Percentiles rank a stretch among this genome's conserved stretches.
These are phyloP conservation scores for Myxozyma neglecta DNA, from an alignment of 805 yeast genomes.

Conservation along the genomic window DNA sequence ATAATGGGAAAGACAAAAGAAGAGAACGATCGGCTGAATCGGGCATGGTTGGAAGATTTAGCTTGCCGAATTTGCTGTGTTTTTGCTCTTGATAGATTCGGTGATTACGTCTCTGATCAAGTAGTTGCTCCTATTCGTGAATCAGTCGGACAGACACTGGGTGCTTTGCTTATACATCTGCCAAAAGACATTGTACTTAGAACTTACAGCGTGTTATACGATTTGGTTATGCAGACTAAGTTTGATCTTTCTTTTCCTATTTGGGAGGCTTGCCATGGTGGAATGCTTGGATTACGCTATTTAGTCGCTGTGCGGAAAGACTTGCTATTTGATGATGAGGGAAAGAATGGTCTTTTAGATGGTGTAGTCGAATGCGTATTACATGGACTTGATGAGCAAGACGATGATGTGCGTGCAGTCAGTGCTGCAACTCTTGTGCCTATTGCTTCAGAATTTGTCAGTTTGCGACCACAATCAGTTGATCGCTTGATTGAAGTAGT, in stretches of 20 bases:
- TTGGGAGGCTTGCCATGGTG: slow-evolving; percentile 99
- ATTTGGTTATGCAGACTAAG: slow-evolving; percentile 63
- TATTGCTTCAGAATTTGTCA: slow-evolving; percentile 83
- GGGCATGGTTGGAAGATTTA: slow-evolving; percentile 76
- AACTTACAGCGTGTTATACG: slow-evolving; percentile 64
- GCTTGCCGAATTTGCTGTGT: slow-evolving; percentile 81
- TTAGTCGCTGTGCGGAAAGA: slow-evolving; percentile 87
- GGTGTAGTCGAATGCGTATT: slow-evolving; percentile 80
- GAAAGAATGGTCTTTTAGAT: slow-evolving; percentile 57
- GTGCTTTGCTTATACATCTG: slow-evolving; percentile 80
- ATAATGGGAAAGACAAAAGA: slow-evolving; percentile 57
- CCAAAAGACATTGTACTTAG: slow-evolving; percentile 56
- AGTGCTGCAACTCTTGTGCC: slow-evolving; percentile 93
- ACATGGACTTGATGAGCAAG: slow-evolving; percentile 71
- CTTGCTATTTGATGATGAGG: slow-evolving; percentile 52
- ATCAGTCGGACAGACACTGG: slow-evolving; percentile 91
- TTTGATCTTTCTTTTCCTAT: slow-evolving; percentile 54
- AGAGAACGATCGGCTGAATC: slow-evolving; percentile 68
- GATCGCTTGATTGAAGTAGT: slow-evolving; percentile 59
- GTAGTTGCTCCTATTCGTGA: slow-evolving; percentile 98
- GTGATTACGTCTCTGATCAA: slow-evolving; percentile 95
- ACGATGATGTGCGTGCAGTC: slow-evolving; percentile 96
- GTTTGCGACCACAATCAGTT: slow-evolving; percentile 52
- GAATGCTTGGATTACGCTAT: slow-evolving; percentile 88
- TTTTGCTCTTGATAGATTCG: slow-evolving; percentile 91